Evolutionary conservation across 2,329 filamentous ascomycete species (phyloP), one percentile per base, ranked within the genome.

Genomic region (Chrysoporthe puriensis): DNA sequence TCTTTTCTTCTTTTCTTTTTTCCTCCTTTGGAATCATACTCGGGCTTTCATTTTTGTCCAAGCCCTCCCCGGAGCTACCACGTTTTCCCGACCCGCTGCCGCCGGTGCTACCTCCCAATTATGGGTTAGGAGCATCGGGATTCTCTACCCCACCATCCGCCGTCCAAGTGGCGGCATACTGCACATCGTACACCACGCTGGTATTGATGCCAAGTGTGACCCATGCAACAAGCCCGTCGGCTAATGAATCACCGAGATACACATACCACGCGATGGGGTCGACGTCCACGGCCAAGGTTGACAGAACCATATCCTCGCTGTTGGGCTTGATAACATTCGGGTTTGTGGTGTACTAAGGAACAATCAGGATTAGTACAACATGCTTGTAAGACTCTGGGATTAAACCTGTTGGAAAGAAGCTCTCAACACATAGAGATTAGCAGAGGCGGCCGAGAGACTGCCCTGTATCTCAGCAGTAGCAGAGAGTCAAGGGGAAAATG

Each of bases 231-330:
- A 88, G 72, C 26, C 86, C 86, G 42, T 88, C 84, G 0, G 73
- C 70, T 13, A 86, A 71, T 36, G 77, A 76, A 43, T 88, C 83
- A 0, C 87, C 86, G 3, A 90, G 80, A 3, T 84, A 79, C 13
- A 85, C 82, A 70, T 88, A 89, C 73, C 88, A 81, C 70, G 88
- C 79, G 71, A 89, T 77, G 0, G 88, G 88, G 69, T 88, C 85
- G 62, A 85, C 84, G 40, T 81, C 81, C 2, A 81, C 82, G 46
- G 82, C 82, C 4, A 82, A 81, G 72, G 83, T 77, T 26, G 82
- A 74, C 48, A 85, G 80, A 59, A 88, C 80, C 32, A 76, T 73
- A 71, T 90, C 88, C 0, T 85, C 79, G 2, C 76, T 77, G 73
- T 90, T 90, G 48, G 74, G 77, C 3, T 83, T 88, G 43, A 84